Evolutionary conservation across 2,329 filamentous ascomycete genomes (phyloP).

Genomic region (Fusarium multiceps): DNA sequence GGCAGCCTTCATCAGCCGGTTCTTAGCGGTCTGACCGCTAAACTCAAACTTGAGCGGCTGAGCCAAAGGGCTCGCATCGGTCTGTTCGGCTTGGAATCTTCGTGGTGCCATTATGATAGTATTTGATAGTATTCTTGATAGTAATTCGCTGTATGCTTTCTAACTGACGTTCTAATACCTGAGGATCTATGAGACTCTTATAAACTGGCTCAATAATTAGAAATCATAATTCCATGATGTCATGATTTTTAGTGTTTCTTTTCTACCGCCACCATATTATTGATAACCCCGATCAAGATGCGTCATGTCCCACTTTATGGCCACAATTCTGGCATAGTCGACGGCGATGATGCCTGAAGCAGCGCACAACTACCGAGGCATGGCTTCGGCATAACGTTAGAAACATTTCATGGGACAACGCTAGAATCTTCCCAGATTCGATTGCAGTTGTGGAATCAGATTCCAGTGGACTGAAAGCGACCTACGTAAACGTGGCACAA

Average conservation of each 20-base stretch:
- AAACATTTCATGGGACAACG: neutral
- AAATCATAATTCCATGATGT: slow-evolving; percentile 15
- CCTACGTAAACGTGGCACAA: neutral
- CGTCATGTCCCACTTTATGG: slow-evolving; percentile 26
- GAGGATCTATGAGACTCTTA: neutral
- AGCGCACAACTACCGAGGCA: slow-evolving; percentile 3
- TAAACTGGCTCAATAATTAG: neutral
- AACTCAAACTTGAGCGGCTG: slow-evolving; percentile 62
- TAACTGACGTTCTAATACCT: accelerated
- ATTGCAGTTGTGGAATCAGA: neutral
- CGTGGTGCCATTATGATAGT: slow-evolving; percentile 13
- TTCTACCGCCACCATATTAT: neutral
- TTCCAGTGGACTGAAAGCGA: neutral
- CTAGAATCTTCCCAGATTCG: slow-evolving; percentile 5
- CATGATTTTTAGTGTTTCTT: slow-evolving; percentile 8
- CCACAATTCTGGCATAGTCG: slow-evolving; percentile 10
- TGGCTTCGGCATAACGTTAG: neutral
- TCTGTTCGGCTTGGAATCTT: slow-evolving; percentile 7
- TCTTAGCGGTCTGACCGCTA: slow-evolving; percentile 66
- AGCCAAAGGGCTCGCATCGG: slow-evolving; percentile 48
- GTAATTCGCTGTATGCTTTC: accelerated
- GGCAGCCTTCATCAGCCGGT: slow-evolving; percentile 74
- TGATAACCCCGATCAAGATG: slow-evolving; percentile 1
- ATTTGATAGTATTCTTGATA: neutral
- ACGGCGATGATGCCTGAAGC: neutral